Evolutionary conservation across 352 stramenopile genomes (phyloP).

Genomic region (Globisporangium parvum): DNA sequence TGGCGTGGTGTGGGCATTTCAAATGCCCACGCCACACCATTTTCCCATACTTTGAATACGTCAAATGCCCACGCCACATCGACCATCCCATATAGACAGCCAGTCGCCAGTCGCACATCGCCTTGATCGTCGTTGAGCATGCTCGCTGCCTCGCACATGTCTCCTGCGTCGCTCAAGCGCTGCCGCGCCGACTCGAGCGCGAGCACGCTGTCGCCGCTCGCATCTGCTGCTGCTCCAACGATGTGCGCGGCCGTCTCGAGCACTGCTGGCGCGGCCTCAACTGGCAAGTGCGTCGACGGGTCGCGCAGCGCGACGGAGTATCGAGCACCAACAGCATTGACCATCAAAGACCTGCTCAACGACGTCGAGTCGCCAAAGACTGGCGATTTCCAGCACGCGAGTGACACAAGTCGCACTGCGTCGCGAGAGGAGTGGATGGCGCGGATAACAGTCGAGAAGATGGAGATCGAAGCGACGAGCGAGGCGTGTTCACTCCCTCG

Average conservation of each 20-base stretch:
- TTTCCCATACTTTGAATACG: too few relatives aligned
- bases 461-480: slow-evolving; percentile 7
- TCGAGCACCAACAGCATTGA: not conserved
- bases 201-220: slow-evolving; percentile 15
- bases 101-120: not conserved
- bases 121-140: not conserved
- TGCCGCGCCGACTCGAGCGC: slow-evolving; percentile 18
- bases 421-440: not conserved
- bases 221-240: slow-evolving; percentile 15
- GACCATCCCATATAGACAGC: too few relatives aligned
- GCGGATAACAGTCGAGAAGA: slow-evolving; percentile 10
- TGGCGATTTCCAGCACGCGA: not conserved
- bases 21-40: too few relatives aligned
- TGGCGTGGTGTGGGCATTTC: too few relatives aligned
- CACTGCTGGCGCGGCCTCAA: not conserved
- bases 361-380: not conserved
- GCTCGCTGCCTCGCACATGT: not conserved
- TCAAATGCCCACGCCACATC: too few relatives aligned
- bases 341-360: slow-evolving; percentile 15
- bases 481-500: not conserved
- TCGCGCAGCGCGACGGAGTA: slow-evolving; percentile 4
- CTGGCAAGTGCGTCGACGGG: slow-evolving; percentile 2
- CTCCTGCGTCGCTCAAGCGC: slow-evolving; percentile 28
- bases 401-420: not conserved
- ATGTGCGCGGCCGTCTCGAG: not conserved